These are phyloP conservation scores for Cladophialophora immunda DNA, from an alignment of 2,329 filamentous ascomycete genomes.

Conservation along the genomic window DNA sequence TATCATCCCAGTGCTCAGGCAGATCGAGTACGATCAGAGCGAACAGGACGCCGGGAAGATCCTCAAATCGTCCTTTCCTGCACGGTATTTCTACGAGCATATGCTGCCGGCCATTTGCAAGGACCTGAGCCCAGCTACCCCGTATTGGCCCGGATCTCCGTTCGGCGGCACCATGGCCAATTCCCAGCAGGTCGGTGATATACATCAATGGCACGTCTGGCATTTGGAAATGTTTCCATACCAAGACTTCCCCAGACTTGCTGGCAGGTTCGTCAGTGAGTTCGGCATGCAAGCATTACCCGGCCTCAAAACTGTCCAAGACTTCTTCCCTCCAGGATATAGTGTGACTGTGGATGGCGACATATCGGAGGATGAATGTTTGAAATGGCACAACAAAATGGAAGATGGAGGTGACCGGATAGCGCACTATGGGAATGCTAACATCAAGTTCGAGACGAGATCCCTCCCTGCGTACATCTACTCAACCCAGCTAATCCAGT, in stretches of 20 bases:
- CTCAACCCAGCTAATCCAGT: slow-evolving; percentile 67
- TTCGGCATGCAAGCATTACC: slow-evolving; percentile 96
- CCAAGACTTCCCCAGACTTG: slow-evolving; percentile 84
- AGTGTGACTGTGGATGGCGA: background rate
- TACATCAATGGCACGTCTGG: slow-evolving; percentile 98
- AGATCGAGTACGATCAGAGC: slow-evolving; percentile 74
- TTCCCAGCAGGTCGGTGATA: slow-evolving; percentile 81
- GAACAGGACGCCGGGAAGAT: slow-evolving; percentile 67
- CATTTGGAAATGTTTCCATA: slow-evolving; percentile 91
- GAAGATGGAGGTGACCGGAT: slow-evolving; percentile 11
- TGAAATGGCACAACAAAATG: slow-evolving; percentile 22
- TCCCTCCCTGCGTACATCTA: slow-evolving; percentile 71
- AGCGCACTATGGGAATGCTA: slow-evolving; percentile 12
- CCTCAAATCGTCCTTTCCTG: slow-evolving; percentile 81
- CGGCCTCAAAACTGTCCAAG: slow-evolving; percentile 75
- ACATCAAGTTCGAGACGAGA: slow-evolving; percentile 43
- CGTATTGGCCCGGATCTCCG: slow-evolving; percentile 82
- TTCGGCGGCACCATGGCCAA: slow-evolving; percentile 81
- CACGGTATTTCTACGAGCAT: slow-evolving; percentile 93
- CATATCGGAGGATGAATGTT: slow-evolving; percentile 5
- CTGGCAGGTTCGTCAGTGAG: slow-evolving; percentile 88
- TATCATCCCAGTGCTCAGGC: slow-evolving; percentile 70
- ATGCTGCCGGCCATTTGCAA: slow-evolving; percentile 77
- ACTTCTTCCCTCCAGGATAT: slow-evolving; percentile 12
- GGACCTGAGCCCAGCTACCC: slow-evolving; percentile 70